These are phyloP conservation scores for Apiospora saccharicola DNA, from an alignment of 2,329 filamentous ascomycete species.

Conservation along the genomic window DNA sequence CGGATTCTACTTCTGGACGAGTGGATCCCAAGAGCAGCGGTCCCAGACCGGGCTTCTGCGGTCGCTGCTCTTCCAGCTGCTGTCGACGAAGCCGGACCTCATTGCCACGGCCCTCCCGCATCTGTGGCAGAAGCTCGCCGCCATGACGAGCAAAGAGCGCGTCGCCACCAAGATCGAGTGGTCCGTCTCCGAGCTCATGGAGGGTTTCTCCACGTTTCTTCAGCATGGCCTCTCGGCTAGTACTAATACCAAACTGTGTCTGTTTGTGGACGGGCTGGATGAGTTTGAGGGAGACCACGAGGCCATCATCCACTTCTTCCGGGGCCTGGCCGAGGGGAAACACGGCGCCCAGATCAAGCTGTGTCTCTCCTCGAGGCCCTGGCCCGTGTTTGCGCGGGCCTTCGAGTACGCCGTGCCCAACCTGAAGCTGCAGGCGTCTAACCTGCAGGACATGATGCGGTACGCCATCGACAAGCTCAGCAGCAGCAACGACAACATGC, in stretches of 20 bases:
- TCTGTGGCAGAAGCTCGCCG: constrained; percentile 39
- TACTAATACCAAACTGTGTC: constrained; percentile 34
- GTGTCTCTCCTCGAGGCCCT: constrained; percentile 40
- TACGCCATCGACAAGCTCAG: constrained; percentile 33
- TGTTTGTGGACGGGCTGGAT: constrained; percentile 39
- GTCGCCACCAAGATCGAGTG: constrained; percentile 41
- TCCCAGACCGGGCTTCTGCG: constrained; percentile 47
- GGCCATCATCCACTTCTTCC: constrained; percentile 34
- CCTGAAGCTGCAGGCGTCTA: constrained; percentile 37
- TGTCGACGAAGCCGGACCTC: constrained; percentile 37
- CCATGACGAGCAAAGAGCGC: constrained; percentile 41
- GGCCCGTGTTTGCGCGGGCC: constrained; percentile 37
- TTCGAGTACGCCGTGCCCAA: constrained; percentile 34
- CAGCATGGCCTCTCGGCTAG: constrained; percentile 31
- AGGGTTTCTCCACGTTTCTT: constrained; percentile 36
- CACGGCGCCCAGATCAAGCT: constrained; percentile 33
- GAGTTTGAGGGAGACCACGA: constrained; percentile 38
- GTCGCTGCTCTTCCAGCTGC: constrained; percentile 46
- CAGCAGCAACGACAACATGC: constrained; percentile 29
- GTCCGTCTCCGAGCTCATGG: constrained; percentile 40
- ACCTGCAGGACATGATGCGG: constrained; percentile 34
- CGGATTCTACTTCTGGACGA: constrained; percentile 56
- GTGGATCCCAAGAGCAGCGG: constrained; percentile 47
- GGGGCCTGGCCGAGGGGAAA: constrained; percentile 30
- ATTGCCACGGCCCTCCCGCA: constrained; percentile 38